A percentile compares a stretch with the other conserved stretches of the same genome.
Conservation (phyloP, 441 rosid genomes). For the Metrosideros polymorpha region DNA sequence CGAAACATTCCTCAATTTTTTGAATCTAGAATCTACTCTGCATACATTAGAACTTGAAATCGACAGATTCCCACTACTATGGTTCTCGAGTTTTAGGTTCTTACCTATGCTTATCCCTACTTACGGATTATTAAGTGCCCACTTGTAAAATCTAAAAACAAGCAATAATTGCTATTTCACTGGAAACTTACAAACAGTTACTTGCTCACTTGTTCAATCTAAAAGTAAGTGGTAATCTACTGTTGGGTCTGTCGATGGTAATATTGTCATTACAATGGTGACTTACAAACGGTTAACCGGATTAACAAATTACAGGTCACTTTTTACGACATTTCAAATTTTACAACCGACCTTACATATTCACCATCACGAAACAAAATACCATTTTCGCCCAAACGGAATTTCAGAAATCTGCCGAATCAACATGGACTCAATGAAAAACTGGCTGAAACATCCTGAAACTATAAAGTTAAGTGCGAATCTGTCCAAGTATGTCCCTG, state of each 20-base stretch:
- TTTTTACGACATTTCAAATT: not conserved
- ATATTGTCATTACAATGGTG: not conserved
- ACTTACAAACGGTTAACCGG: not conserved
- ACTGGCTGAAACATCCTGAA: not conserved
- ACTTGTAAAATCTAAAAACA: not conserved
- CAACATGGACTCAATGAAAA: not conserved
- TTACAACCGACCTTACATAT: not conserved
- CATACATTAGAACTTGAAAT: too few relatives aligned
- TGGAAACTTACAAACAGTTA: too few relatives aligned
- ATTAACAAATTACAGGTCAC: not conserved
- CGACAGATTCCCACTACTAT: too few relatives aligned
- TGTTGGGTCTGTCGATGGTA: not conserved
- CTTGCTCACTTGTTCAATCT: not conserved
- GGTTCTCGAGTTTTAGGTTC: too few relatives aligned
- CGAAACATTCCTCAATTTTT: too few relatives aligned
- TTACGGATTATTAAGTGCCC: fast-evolving
- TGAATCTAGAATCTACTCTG: too few relatives aligned
- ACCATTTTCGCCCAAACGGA: not conserved
- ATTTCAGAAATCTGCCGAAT: not conserved
- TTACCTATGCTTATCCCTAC: too few relatives aligned
- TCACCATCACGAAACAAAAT: not conserved
- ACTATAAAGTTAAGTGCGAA: not conserved
- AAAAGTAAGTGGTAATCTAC: not conserved
- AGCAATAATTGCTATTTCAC: too few relatives aligned
- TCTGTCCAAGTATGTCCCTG: not conserved